Base-by-base conservation (phyloP, 768 basidiomycete genomes). In the Amanita exitialis region DNA sequence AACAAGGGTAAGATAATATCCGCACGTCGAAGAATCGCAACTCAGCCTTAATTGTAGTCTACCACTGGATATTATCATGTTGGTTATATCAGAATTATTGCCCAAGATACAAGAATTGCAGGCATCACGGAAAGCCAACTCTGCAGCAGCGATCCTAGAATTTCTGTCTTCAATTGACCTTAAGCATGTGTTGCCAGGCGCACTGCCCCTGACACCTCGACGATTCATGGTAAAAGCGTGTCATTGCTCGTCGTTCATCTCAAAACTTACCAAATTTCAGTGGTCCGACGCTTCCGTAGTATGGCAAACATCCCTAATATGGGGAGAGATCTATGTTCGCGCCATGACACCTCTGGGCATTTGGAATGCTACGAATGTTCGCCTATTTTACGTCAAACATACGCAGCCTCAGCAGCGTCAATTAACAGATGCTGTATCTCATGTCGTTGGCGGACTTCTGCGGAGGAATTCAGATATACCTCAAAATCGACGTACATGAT, bases 291-390 rank as follows among this genome's bases (percentile, higher is more conserved):
- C 90, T 1, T 93, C 91, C 2, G 73, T 87, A 53, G 77, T 93
- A 15, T 97, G 96, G 95, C 74, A 95, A 34, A 89, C 92, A 3
- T 92, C 90, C 1, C 69, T 97, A 48, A 83, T 94, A 18, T 99
- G 95, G 93, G 94, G 96, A 36, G 90, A 94, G 62, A 79, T 95
- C 16, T 99, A 94, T 62, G 86, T 96, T 18, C 83, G 86, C 43
- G 87, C 84, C 4, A 87, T 94, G 80, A 79, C 83, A 1, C 86
- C 87, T 1, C 70, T 92, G 20, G 90, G 88, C 10, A 80, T 94
- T 38, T 97, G 94, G 92, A 90, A 89, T 57, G 78, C 82, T 16
- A 96, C 93, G 12, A 85, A 81, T 44, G 90, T 96, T 25, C 81
- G 88, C 37, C 66, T 97, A 47, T 97, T 97, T 70, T 79, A 92